Evolutionary conservation across 768 basidiomycete species (phyloP), one percentile per base, ranked within the genome.

Genomic region (Lentinula edodes): DNA sequence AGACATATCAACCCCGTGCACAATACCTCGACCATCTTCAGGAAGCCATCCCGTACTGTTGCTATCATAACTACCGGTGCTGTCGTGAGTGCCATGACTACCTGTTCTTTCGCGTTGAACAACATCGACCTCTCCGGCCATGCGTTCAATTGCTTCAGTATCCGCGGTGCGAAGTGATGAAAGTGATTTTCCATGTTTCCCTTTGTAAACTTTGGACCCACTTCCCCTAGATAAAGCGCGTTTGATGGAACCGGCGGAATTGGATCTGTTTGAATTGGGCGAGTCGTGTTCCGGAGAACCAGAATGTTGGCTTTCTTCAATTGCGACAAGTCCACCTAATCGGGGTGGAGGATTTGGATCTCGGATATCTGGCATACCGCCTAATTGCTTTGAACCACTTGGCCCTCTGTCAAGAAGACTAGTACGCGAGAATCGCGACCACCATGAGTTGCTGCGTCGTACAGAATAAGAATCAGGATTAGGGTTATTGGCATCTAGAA

Each of bases 341-440:
- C 78, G 78, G 0, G 92, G 92, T 3, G 84, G 83, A 1, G 91
- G 90, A 56, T 87, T 86, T 0, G 93, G 93, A 72, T 95, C 93
- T 20, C 90, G 83, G 68, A 94, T 83, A 20, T 91, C 87, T 13
- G 78, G 69, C 20, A 73, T 67, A 10, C 60, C 55, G 56, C 71
- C 66, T 62, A 69, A 66, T 60, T 73, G 68, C 60, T 73, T 73
- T 5, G 68, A 73, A 59, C 77, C 76, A 66, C 79, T 84, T 10
- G 73, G 62, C 28, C 78, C 76, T 43, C 85, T 80, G 64, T 90
- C 89, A 32, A 89, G 77, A 54, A 90, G 76, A 38, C 84, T 81
- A 16, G 85, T 82, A 59, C 82, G 83, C 13, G 89, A 77, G 67
- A 95, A 86, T 2, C 89, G 85, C 8, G 79, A 73, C 88, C 91